Conservation (phyloP, 106 monocot species). For the Dactylorhiza incarnata region DNA sequence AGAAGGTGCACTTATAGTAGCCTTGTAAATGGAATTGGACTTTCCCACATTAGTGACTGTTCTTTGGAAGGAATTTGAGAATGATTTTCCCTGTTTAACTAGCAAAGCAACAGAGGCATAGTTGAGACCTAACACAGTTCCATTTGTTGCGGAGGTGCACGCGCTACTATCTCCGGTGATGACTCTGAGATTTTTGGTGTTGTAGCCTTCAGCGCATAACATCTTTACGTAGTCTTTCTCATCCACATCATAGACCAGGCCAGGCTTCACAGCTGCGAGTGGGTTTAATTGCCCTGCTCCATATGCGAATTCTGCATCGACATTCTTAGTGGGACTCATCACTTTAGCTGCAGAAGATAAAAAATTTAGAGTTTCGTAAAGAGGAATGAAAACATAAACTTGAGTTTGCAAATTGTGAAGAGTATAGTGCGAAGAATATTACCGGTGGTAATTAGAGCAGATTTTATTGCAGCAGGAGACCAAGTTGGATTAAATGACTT, state of each 20-base stretch:
- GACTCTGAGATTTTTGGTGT: neutral
- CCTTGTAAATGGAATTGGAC: too few relatives aligned
- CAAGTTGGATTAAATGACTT: too few relatives aligned
- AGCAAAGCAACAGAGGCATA: conserved; percentile 17
- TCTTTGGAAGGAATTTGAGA: conserved; percentile 8
- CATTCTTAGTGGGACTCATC: conserved; percentile 11
- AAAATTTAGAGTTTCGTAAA: too few relatives aligned
- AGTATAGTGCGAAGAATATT: too few relatives aligned
- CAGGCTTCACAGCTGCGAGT: conserved; percentile 10
- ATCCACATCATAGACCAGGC: conserved; percentile 16
- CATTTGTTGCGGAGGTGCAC: conserved; percentile 11
- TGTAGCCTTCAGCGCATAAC: conserved; percentile 23
- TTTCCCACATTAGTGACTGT: too few relatives aligned
- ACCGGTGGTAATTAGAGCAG: neutral
- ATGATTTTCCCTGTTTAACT: neutral
- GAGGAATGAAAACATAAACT: too few relatives aligned
- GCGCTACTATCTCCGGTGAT: conserved; percentile 18
- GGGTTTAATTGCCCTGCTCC: conserved; percentile 24
- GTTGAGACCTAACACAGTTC: conserved; percentile 12
- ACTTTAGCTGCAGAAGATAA: neutral
- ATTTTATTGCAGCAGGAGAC: too few relatives aligned
- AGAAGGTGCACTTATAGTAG: neutral
- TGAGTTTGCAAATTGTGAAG: too few relatives aligned
- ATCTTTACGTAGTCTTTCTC: conserved; percentile 15
- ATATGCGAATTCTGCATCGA: conserved; percentile 18